These are phyloP conservation scores for Wickerhamomyces silvicola DNA, from an alignment of 805 yeast genomes.

Conservation along the genomic window DNA sequence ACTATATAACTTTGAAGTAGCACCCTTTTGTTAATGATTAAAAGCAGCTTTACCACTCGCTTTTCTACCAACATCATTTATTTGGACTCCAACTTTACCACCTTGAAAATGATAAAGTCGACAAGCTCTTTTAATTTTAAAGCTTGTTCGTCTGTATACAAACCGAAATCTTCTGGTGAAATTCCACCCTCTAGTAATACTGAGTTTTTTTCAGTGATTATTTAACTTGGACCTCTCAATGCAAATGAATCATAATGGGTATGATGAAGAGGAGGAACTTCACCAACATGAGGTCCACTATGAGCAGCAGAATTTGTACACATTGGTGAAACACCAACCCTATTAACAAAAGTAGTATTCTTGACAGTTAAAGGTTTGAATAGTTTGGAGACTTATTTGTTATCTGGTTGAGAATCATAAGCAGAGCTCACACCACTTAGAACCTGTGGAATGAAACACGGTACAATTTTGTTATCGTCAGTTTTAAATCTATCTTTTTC, in stretches of 20 bases:
- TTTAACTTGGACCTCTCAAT: constrained; percentile 42
- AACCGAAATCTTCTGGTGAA: constrained; percentile 41
- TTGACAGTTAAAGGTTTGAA: constrained; percentile 18
- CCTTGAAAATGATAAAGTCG: constrained; percentile 40
- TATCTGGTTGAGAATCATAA: not conserved
- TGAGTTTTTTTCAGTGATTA: constrained; percentile 40
- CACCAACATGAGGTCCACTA: constrained; percentile 25
- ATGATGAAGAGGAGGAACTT: constrained; percentile 39
- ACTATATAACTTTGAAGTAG: constrained; percentile 31
- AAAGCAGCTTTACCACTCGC: constrained; percentile 29
- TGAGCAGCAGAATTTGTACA: constrained; percentile 39
- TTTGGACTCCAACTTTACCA: constrained; percentile 43
- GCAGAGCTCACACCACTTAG: too few relatives aligned
- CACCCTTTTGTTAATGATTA: constrained; percentile 25
- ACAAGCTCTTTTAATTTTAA: constrained; percentile 31
- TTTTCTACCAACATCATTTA: constrained; percentile 52
- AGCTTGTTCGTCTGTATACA: constrained; percentile 47
- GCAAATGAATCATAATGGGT: constrained; percentile 44
- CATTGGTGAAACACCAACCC: constrained; percentile 54
- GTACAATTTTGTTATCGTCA: too few relatives aligned
- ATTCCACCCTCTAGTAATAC: constrained; percentile 35
- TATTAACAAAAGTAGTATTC: constrained; percentile 31
- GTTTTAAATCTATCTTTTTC: too few relatives aligned
- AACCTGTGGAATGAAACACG: too few relatives aligned
- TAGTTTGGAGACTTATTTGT: constrained; percentile 11